Conservation (phyloP, 441 rosid species). For the Arabidopsis lyrata region DNA sequence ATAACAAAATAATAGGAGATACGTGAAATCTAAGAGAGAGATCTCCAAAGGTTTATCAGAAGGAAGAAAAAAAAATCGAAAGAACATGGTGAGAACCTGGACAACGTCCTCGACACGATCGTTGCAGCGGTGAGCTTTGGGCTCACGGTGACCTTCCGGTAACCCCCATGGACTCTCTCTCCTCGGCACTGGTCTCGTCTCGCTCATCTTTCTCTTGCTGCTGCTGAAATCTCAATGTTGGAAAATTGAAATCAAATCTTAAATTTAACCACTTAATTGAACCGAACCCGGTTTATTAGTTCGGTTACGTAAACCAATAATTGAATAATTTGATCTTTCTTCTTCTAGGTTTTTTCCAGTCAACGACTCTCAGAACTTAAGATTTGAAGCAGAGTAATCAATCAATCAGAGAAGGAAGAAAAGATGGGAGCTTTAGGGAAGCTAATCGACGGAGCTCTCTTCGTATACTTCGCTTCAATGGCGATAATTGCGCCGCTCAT, state of each 20-base stretch:
- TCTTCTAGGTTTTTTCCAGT: slow-evolving; percentile 18
- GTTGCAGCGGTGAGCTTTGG: slow-evolving; percentile 96
- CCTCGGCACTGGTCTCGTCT: slow-evolving; percentile 93
- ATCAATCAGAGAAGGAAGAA: slow-evolving; percentile 7
- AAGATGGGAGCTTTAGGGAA: slow-evolving; percentile 48
- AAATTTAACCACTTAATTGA: slow-evolving; percentile 4
- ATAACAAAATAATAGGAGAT: neutral
- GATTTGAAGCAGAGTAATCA: slow-evolving; percentile 18
- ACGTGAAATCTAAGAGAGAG: slow-evolving; percentile 3
- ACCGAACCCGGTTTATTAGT: slow-evolving; percentile 30
- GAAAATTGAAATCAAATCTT: neutral
- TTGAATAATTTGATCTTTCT: slow-evolving; percentile 22
- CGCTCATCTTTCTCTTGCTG: slow-evolving; percentile 57
- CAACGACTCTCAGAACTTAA: slow-evolving; percentile 32
- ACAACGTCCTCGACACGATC: slow-evolving; percentile 97
- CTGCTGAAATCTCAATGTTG: neutral
- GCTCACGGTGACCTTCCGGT: slow-evolving; percentile 83
- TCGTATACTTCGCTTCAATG: slow-evolving; percentile 57
- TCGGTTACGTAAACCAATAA: slow-evolving; percentile 24
- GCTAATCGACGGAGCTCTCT: slow-evolving; percentile 60
- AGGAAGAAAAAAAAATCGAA: neutral
- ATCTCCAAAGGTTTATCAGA: neutral
- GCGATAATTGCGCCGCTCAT: slow-evolving; percentile 60
- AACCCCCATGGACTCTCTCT: slow-evolving; percentile 97
- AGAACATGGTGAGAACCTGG: slow-evolving; percentile 57